Base-by-base conservation (phyloP, 2,329 filamentous ascomycete species). In the Alternaria sp. region DNA sequence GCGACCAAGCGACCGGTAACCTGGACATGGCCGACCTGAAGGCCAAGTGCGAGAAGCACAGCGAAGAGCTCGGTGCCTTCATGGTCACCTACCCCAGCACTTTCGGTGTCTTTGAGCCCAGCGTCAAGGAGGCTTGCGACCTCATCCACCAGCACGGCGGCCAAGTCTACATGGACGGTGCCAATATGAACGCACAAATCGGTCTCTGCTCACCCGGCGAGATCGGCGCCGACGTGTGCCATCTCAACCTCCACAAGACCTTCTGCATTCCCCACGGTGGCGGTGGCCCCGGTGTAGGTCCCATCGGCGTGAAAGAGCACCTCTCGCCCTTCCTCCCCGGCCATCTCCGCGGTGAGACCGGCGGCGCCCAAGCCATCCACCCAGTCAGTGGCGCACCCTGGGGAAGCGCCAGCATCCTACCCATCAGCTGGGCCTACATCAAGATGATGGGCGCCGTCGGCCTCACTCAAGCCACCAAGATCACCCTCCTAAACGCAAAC, bases 171-270 rank as follows among this genome's bases (percentile, higher is more conserved):
- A 97, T 98, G 95, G 95, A 98, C 78, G 95, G 95, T 51, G 95
- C 95, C 69, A 98, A 98, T 84, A 96, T 97, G 93, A 98, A 97
- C 77, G 95, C 95, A 17, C 95, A 98, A 81, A 97, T 98, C 68
- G 95, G 95, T 12, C 87, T 98, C 11, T 97, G 93, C 84, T 97
- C 93, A 1, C 95, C 95, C 2, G 95, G 95, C 43, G 93, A 96
- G 79, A 97, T 98, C 70, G 95, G 95, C 19, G 95, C 95, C 28
- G 95, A 98, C 78, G 94, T 97, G 43, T 98, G 95, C 86, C 95
- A 97, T 83, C 86, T 98, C 64, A 98, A 98, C 82, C 87, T 98
- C 45, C 95, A 98, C 88, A 98, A 98, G 87, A 98, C 95, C 4
- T 98, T 98, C 86, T 98, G 95, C 79, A 98, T 98, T 74, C 95